These are phyloP conservation scores for Alternaria longipes DNA, from an alignment of 2,329 filamentous ascomycete genomes.

Conservation along the genomic window DNA sequence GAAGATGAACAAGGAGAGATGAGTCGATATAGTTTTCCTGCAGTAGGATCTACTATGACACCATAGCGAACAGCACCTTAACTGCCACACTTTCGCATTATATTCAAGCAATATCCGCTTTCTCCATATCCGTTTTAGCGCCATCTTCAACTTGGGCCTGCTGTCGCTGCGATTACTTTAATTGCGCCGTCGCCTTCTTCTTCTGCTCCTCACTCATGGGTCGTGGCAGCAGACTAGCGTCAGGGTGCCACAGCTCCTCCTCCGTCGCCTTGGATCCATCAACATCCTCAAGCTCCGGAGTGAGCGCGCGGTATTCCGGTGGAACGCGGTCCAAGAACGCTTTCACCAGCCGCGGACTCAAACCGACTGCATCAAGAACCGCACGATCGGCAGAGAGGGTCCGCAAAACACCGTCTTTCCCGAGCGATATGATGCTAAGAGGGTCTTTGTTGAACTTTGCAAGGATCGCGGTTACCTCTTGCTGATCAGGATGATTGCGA, in stretches of 20 bases:
- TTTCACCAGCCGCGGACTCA: not conserved
- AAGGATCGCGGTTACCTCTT: not conserved
- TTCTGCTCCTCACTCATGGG: not conserved
- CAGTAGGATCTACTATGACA: too few species aligned
- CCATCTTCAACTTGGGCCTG: too few species aligned
- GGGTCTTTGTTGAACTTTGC: not conserved
- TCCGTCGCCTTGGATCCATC: not conserved
- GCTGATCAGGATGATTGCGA: not conserved
- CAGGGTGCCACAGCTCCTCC: not conserved
- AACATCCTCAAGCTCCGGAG: not conserved
- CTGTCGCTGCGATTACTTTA: too few species aligned
- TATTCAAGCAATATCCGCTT: accelerated
- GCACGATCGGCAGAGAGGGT: not conserved
- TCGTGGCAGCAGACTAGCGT: not conserved
- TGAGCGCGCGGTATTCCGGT: not conserved
- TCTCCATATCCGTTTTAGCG: accelerated
- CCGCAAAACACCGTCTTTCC: not conserved
- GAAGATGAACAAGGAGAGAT: accelerated
- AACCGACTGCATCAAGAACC: not conserved
- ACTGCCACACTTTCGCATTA: accelerated
- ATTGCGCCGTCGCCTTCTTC: not conserved
- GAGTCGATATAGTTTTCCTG: accelerated
- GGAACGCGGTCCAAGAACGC: not conserved
- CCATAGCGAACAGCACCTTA: too few species aligned
- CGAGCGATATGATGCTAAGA: not conserved